Conservation (phyloP, 2,329 filamentous ascomycete genomes). For the Penicillium glabrum region DNA sequence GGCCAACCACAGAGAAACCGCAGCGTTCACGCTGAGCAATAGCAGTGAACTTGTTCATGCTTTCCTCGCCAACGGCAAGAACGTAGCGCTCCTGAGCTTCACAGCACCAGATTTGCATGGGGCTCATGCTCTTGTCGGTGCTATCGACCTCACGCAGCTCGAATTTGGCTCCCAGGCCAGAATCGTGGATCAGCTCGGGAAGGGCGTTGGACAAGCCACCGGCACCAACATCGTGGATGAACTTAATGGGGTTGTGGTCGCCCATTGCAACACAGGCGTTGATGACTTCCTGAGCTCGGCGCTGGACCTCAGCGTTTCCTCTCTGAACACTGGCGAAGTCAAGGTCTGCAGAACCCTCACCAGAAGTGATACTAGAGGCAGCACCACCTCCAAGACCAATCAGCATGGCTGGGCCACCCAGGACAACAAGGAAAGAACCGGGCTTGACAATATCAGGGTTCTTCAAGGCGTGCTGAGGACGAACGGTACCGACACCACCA, state of each 20-base stretch:
- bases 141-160: constrained; percentile 93
- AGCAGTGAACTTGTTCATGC: constrained; percentile 69
- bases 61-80: constrained; percentile 77
- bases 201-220: constrained; percentile 83
- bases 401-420: constrained; percentile 95
- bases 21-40: constrained; percentile 81
- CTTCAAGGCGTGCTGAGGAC: constrained; percentile 89
- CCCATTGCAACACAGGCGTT: constrained; percentile 88
- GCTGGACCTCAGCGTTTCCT: constrained; percentile 94
- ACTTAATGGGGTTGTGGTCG: constrained; percentile 81
- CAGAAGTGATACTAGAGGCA: constrained; percentile 85
- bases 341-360: constrained; percentile 84
- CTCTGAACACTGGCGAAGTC: constrained; percentile 97
- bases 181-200: constrained; percentile 88
- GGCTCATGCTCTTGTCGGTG: constrained; percentile 87
- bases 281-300: constrained; percentile 96
- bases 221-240: constrained; percentile 97
- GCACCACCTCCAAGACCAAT: constrained; percentile 95
- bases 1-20: constrained; percentile 87
- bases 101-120: constrained; percentile 96
- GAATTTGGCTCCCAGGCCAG: constrained; percentile 84
- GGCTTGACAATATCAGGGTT: constrained; percentile 73
- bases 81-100: constrained; percentile 97
- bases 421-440: constrained; percentile 87
- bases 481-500: constrained; percentile 87